Percentiles rank a stretch among this genome's conserved stretches.
phyloP scores from a whole-genome alignment of 2,329 filamentous ascomycete genomes.

The Hypocrella siamensis region DNA sequence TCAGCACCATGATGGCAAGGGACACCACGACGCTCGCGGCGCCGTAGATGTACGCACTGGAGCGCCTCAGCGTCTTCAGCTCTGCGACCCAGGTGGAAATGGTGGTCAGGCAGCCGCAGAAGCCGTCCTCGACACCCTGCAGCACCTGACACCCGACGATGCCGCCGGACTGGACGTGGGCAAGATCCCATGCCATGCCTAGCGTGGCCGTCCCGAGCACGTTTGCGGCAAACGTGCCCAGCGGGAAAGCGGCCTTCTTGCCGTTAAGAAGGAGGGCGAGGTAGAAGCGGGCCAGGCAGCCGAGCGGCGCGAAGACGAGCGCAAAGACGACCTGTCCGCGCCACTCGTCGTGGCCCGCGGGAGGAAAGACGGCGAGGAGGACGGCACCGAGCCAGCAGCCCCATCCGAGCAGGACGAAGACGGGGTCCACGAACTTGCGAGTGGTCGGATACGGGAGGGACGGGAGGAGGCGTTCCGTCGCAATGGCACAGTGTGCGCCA shows the following conservation, averaged over 20 bases:
- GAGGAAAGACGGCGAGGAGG: constrained; percentile 56
- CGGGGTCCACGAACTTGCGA: constrained; percentile 47
- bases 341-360: constrained; percentile 48
- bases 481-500: constrained; percentile 61
- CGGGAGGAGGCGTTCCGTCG: constrained; percentile 40
- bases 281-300: constrained; percentile 64
- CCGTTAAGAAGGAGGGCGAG: constrained; percentile 56
- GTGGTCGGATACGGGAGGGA: constrained; percentile 40
- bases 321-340: constrained; percentile 62
- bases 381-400: constrained; percentile 68
- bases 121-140: constrained; percentile 50
- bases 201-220: constrained; percentile 59
- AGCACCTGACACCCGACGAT: constrained; percentile 51
- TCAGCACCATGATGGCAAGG: constrained; percentile 43
- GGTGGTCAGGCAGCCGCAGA: constrained; percentile 51
- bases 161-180: constrained; percentile 44
- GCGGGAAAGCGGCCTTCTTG: constrained; percentile 50
- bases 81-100: constrained; percentile 54
- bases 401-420: constrained; percentile 48
- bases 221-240: constrained; percentile 79
- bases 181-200: constrained; percentile 64
- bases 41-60: constrained; percentile 54
- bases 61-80: constrained; percentile 33
- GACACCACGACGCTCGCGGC: constrained; percentile 40
- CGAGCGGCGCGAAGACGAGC: constrained; percentile 67